Evolutionary conservation across 2,329 filamentous ascomycete species (phyloP), one percentile per base, ranked within the genome.

Genomic region (Knufia petricola): DNA sequence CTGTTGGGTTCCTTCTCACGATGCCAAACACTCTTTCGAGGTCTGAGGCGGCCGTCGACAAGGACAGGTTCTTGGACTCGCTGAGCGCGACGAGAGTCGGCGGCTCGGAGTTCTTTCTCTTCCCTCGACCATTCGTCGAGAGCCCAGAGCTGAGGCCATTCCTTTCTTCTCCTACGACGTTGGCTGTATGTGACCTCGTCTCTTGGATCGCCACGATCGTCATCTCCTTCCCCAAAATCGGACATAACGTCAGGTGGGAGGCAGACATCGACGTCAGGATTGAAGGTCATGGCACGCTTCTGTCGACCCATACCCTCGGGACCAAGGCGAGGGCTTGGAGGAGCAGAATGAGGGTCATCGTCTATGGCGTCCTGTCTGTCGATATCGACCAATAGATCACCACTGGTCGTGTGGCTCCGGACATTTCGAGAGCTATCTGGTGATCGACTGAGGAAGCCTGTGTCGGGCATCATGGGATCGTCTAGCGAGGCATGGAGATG

Each of bases 31-130:
- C 77, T 78, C 54, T 85, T 81, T 32, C 86, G 38, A 10, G 89
- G 88, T 3, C 92, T 81, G 38, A 98, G 70, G 47, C 92, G 79
- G 0, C 92, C 92, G 51, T 90, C 90, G 51, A 98, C 83, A 57
- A 96, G 79, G 60, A 95, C 82, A 8, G 92, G 92, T 63, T 98
- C 92, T 4, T 84, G 94, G 55, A 96, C 90, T 64, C 85, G 92
- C 69, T 95, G 95, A 40, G 85, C 84, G 24, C 54, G 48, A 2
- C 88, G 81, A 34, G 87, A 79, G 48, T 85, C 86, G 50, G 92
- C 87, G 46, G 79, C 90, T 46, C 86, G 78, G 50, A 83, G 82
- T 62, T 95, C 88, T 65, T 94, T 95, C 65, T 98, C 92, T 56
- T 90, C 81, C 3, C 78, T 78, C 53, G 84, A 87, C 89, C 89